Percentiles rank a stretch among this genome's conserved stretches.
Conservation (phyloP, 192 early-diverging fungal genomes). For the Gryganskiella cystojenkinii region DNA sequence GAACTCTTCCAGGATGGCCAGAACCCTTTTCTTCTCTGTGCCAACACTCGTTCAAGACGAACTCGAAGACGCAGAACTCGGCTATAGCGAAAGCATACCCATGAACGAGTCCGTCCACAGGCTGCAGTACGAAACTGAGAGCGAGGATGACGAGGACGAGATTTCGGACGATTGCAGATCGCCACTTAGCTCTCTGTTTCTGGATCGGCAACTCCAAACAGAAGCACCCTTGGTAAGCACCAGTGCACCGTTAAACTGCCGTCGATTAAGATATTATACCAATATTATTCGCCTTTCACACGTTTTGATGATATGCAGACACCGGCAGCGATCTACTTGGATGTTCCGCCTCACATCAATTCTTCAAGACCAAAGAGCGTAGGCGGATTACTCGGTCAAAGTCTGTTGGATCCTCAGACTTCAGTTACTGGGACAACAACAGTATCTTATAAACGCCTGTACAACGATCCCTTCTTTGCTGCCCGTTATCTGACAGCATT, state of each 20-base stretch:
- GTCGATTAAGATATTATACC: background rate
- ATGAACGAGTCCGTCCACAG: constrained; percentile 29
- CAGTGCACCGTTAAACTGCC: constrained; percentile 21
- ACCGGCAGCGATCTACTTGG: constrained; percentile 65
- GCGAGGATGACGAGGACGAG: constrained; percentile 27
- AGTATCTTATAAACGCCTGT: constrained; percentile 54
- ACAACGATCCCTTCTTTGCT: constrained; percentile 62
- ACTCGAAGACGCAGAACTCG: constrained; percentile 10
- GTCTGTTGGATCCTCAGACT: background rate
- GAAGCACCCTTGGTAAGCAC: constrained; percentile 33
- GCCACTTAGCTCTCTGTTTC: constrained; percentile 45
- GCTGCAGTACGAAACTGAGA: constrained; percentile 39
- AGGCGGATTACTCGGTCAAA: constrained; percentile 6
- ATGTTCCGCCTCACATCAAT: constrained; percentile 47
- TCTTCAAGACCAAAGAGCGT: constrained; percentile 46
- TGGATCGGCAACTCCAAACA: constrained; percentile 33
- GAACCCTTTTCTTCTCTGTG: constrained; percentile 46
- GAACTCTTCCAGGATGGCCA: constrained; percentile 27
- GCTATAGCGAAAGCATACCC: constrained; percentile 8
- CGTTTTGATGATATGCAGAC: constrained; percentile 41
- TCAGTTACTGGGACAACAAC: constrained; percentile 43
- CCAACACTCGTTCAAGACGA: constrained; percentile 44
- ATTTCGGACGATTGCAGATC: constrained; percentile 45
- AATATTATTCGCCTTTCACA: background rate
- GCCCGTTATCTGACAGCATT: constrained; percentile 50